Conservation (phyloP, 2,329 filamentous ascomycete species). For the Nemania sp. region DNA sequence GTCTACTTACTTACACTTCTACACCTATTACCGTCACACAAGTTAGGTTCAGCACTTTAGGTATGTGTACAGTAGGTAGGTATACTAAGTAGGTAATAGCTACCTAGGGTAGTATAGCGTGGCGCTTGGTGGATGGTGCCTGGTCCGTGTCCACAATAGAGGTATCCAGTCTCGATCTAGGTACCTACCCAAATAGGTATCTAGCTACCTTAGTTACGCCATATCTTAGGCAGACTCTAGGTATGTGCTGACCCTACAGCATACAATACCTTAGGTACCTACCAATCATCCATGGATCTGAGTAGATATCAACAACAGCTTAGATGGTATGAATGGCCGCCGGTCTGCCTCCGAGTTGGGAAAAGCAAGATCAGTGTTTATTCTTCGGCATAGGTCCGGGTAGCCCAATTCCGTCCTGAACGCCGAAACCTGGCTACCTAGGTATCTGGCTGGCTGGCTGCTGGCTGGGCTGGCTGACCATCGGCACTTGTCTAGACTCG, state of each 20-base stretch:
- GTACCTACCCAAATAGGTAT: no score
- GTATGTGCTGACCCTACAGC: no score
- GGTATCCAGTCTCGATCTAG: background rate
- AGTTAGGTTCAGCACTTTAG: no score
- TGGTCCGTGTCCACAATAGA: background rate
- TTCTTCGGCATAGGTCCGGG: slow-evolving; percentile 35
- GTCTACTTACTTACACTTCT: background rate
- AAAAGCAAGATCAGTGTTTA: slow-evolving; percentile 35
- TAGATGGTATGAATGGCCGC: slow-evolving; percentile 15
- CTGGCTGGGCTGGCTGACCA: slow-evolving; percentile 33
- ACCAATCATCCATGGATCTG: slow-evolving; percentile 24
- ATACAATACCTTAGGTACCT: slow-evolving; percentile 18
- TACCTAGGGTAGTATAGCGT: background rate
- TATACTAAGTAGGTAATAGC: background rate
- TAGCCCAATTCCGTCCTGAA: slow-evolving; percentile 28
- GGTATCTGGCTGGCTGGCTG: background rate
- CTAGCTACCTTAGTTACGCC: no score
- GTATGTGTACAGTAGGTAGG: background rate
- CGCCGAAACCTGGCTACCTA: slow-evolving; percentile 14
- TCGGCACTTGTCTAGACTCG: slow-evolving; percentile 43
- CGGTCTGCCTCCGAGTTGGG: slow-evolving; percentile 35
- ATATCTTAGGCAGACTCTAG: background rate
- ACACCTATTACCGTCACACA: no score
- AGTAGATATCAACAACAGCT: background rate
- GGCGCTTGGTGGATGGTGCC: background rate